phyloP scores from a whole-genome alignment of 2,329 filamentous ascomycete genomes.

The Paramyrothecium sp. region DNA sequence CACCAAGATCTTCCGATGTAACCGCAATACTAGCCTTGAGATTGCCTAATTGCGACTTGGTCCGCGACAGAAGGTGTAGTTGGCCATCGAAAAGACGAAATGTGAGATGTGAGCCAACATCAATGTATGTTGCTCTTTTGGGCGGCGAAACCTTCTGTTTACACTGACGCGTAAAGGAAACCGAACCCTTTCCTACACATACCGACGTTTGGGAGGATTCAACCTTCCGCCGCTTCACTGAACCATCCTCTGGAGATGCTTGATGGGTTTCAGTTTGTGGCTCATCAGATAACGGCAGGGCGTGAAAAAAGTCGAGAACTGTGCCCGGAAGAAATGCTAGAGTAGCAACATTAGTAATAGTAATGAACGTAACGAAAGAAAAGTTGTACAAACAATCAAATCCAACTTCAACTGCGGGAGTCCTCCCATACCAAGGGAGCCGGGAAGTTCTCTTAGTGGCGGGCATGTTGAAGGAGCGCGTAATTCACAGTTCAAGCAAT shows the following conservation, averaged over 20 bases:
- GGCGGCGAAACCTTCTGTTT: constrained; percentile 6
- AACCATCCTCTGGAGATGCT: constrained; percentile 12
- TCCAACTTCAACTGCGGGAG: constrained; percentile 11
- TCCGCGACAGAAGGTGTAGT: constrained; percentile 15
- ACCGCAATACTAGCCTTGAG: constrained; percentile 16
- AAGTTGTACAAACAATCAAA: constrained; percentile 20
- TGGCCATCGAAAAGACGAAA: constrained; percentile 10
- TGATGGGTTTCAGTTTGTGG: constrained; percentile 4
- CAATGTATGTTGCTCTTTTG: constrained; percentile 8
- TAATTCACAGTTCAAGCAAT: no score
- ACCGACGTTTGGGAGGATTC: constrained; percentile 14
- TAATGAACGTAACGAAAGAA: background rate
- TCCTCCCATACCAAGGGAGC: background rate
- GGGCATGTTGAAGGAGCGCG: background rate
- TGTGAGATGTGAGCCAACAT: constrained; percentile 17
- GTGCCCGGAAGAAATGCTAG: constrained; percentile 14
- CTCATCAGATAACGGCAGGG: constrained; percentile 14
- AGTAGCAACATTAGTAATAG: constrained; percentile 17
- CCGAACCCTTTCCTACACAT: constrained; percentile 18
- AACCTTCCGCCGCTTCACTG: constrained; percentile 29
- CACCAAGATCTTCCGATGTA: constrained; percentile 16
- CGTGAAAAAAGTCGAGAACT: constrained; percentile 6
- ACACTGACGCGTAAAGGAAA: constrained; percentile 25
- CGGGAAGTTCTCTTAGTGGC: background rate
- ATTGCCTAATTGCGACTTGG: constrained; percentile 5